These are phyloP conservation scores for Sphenostylis stenocarpa DNA, from an alignment of 306 rosid species.

Conservation along the genomic window DNA sequence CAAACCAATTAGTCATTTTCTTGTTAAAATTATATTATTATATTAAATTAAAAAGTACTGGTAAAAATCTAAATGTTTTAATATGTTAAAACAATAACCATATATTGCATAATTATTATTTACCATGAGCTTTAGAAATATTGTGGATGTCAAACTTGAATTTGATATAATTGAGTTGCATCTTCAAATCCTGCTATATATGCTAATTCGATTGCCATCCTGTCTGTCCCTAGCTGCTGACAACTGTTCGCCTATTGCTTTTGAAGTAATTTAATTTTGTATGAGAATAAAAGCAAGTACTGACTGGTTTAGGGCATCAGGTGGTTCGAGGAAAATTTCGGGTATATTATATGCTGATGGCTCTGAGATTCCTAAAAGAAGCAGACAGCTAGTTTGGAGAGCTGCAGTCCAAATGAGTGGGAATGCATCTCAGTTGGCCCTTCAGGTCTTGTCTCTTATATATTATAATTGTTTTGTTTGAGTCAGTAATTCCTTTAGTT, in stretches of 20 bases:
- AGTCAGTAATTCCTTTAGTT: background rate
- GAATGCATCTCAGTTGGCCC: constrained; percentile 78
- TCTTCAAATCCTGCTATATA: background rate
- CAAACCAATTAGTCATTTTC: background rate
- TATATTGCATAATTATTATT: background rate
- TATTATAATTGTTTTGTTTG: background rate
- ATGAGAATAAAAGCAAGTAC: constrained; percentile 2
- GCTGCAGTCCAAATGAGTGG: constrained; percentile 82
- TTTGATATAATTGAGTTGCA: background rate
- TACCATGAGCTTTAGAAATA: background rate
- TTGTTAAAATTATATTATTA: background rate
- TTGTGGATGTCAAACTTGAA: background rate
- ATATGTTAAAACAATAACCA: background rate
- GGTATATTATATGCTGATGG: constrained; percentile 70
- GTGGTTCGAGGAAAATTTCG: constrained; percentile 69
- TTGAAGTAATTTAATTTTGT: constrained; percentile 10
- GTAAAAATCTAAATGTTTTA: background rate
- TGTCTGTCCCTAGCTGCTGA: background rate
- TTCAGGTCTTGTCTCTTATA: constrained; percentile 58
- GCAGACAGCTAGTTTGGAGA: constrained; percentile 84
- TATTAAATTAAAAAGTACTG: background rate
- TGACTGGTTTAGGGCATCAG: constrained; percentile 47
- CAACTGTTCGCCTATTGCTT: background rate
- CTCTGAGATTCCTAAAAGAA: constrained; percentile 79
- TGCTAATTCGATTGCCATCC: background rate